Conservation (phyloP, 305 asterid genomes). For the Solanum hybrid region DNA sequence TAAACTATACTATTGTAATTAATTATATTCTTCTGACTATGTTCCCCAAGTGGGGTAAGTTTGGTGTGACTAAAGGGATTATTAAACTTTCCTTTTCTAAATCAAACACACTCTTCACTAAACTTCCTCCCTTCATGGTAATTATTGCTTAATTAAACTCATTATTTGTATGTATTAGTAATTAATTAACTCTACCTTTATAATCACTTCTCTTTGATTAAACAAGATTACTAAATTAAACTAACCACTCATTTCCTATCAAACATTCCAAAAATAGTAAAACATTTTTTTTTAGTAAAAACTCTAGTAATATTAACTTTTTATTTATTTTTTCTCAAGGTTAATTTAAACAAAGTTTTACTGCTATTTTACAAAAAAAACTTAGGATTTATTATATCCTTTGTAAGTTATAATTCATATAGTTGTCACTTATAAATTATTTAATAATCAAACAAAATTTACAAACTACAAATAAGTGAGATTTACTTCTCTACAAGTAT, state of each 20-base stretch:
- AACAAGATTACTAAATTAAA: background rate
- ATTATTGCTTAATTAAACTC: background rate
- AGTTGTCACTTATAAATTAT: background rate
- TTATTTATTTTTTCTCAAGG: background rate
- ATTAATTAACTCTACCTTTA: background rate
- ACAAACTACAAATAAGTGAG: background rate
- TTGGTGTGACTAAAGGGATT: conserved; percentile 6
- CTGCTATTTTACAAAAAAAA: background rate
- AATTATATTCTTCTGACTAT: background rate
- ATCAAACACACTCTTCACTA: background rate
- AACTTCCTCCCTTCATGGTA: background rate
- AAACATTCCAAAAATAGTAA: background rate
- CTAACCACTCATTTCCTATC: background rate
- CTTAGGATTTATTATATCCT: background rate
- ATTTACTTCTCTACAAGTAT: background rate
- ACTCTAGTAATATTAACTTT: background rate
- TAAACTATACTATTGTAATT: background rate
- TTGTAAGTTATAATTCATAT: background rate
- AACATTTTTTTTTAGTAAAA: background rate
- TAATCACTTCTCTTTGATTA: background rate
- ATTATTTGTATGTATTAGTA: background rate
- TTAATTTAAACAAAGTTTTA: background rate
- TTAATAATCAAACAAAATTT: background rate
- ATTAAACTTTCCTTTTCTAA: background rate
- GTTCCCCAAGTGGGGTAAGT: background rate